Base-by-base conservation (phyloP, 2,329 filamentous ascomycete genomes). In the Ophiostoma sp. region DNA sequence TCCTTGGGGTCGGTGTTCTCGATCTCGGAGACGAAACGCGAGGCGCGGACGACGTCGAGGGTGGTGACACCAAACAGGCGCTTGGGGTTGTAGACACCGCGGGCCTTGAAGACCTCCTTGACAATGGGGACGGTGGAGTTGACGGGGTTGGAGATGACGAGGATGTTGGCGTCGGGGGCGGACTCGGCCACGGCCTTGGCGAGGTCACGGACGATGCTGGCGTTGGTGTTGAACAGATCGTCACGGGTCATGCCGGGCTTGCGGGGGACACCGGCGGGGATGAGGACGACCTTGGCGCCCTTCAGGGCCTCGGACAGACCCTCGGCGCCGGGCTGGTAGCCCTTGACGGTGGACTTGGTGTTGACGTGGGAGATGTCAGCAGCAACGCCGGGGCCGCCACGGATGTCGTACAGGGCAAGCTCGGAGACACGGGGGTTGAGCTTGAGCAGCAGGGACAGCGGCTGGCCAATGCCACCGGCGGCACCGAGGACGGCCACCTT, bases 181-280 rank as follows among this genome's bases (percentile, higher is more conserved):
- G 91, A 87, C 77, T 96, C 88, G 77, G 95, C 95, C 78, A 88
- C 89, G 76, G 93, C 93, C 88, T 97, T 96, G 83, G 94, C 93
- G 74, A 99, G 89, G 82, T 98, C 95, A 78, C 94, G 93, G 80
- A 99, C 95, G 81, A 99, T 99, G 79, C 92, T 96, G 81, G 95
- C 95, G 82, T 99, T 99, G 87, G 94, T 99, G 89, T 98, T 98
- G 93, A 99, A 99, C 73, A 99, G 90, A 80, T 99, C 94, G 83
- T 99, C 95, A 86, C 95, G 93, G 83, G 91, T 96, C 95, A 99
- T 99, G 83, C 95, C 95, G 80, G 95, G 95, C 88, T 97, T 97
- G 84, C 95, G 93, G 78, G 95, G 95, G 74, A 99, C 94, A 86
- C 95, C 95, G 77, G 95, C 95, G 77, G 95, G 95, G 81, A 99